Base-by-base conservation (phyloP, 139 green algal genomes). In the Yamagishiella unicocca region DNA sequence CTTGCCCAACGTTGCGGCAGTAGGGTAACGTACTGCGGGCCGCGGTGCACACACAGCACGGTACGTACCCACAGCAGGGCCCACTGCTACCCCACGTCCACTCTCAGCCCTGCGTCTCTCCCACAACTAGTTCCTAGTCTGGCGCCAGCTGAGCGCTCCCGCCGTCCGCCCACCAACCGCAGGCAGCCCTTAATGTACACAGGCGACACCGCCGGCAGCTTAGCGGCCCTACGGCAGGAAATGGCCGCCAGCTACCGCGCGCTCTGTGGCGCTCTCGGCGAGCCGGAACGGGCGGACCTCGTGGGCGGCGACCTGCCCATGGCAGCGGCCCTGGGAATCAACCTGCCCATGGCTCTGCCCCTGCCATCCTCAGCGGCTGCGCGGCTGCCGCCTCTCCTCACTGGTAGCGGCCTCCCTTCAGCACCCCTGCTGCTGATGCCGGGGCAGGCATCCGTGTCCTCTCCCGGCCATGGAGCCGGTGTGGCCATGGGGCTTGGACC, bases 101-200 rank as follows among this genome's bases (percentile, higher is more conserved):
- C n/a, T n/a, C n/a, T n/a, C n/a, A n/a, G n/a, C n/a, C n/a, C n/a
- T n/a, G n/a, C n/a, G n/a, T n/a, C n/a, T n/a, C n/a, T n/a, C n/a
- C n/a, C n/a, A n/a, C n/a, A n/a, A n/a, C n/a, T n/a, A n/a, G n/a
- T n/a, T n/a, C n/a, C n/a, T n/a, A n/a, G n/a, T n/a, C n/a, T n/a
- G n/a, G n/a, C n/a, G n/a, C n/a, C n/a, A n/a, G n/a, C n/a, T n/a
- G n/a, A n/a, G n/a, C n/a, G n/a, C n/a, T n/a, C n/a, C n/a, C n/a
- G n/a, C n/a, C n/a, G n/a, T n/a, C n/a, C n/a, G n/a, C n/a, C n/a
- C n/a, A n/a, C n/a, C n/a, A n/a, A n/a, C n/a, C 71, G 27, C 46
- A 67, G 75, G 75, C 50, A 46, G 35, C 75, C 75, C 3, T 24
- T 82, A 33, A 19, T 82, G 35, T 82, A 82, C 31, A 70, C 75